Evolutionary conservation across 768 basidiomycete species (phyloP), one percentile per base, ranked within the genome.

Genomic region (Russula foetens): DNA sequence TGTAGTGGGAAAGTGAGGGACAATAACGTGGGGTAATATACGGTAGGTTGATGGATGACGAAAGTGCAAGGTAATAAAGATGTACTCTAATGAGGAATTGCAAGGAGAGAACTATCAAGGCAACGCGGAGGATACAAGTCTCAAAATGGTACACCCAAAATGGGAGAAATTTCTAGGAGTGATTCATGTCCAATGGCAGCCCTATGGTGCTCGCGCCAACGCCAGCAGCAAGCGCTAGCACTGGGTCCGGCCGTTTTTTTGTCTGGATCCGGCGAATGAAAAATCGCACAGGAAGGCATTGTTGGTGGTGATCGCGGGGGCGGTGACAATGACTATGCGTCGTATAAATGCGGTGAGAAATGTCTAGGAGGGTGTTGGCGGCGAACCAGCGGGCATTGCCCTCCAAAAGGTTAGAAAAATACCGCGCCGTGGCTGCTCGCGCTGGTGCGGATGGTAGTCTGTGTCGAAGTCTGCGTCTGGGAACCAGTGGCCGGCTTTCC

Each of bases 391-490:
- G 26, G 7, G 4, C 26, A n/a, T 11, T 5, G 45, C 6, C 17
- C 41, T 23, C 11, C 12, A 12, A 19, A n/a, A n/a, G 3, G 39
- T 58, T 41, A 62, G 56, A 62, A 62, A 21, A 62, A 53, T n/a
- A 62, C 61, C 2, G 61, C 56, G 35, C 61, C 61, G 19, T 62
- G 35, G n/a, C 45, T 62, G 44, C 56, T 62, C 4, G 61, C 61
- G 45, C 38, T 43, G 45, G 61, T n/a, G 45, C 61, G 61, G 45
- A 62, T 58, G 31, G 44, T 53, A 4, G 61, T 48, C 48, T 62
- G 61, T 33, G 61, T 46, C 15, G 60, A 52, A 7, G 56, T 52
- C 39, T 62, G 61, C n/a, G 61, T 53, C 56, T 58, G 56, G 21
- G 60, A 41, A 26, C 57, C 35, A 14, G 49, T 52, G 19, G 60